A percentile compares a stretch with the other conserved stretches of the same genome.
phyloP scores from a whole-genome alignment of 345 rosid genomes.

The Angophora floribunda region DNA sequence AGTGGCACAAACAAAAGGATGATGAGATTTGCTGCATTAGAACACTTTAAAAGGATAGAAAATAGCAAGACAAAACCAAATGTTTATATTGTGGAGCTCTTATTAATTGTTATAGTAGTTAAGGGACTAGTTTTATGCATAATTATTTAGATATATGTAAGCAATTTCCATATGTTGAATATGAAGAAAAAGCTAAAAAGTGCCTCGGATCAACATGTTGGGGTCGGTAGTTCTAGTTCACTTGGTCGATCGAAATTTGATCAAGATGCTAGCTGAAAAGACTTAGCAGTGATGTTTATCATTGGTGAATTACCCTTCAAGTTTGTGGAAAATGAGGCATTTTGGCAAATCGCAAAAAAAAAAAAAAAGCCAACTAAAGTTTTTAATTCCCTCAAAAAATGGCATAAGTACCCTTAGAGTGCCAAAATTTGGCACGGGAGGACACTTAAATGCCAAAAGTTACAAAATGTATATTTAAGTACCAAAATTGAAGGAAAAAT shows the following conservation, averaged over 20 bases:
- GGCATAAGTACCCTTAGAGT: too few species aligned
- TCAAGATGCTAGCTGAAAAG: background rate
- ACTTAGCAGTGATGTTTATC: background rate
- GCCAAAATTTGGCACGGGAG: too few species aligned
- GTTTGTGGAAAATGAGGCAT: background rate
- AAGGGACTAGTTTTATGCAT: background rate
- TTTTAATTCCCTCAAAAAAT: background rate
- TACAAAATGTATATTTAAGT: too few species aligned
- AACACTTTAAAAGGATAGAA: background rate
- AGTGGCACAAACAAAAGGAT: background rate
- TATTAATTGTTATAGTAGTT: too few species aligned
- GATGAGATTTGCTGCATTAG: background rate
- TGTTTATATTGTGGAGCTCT: background rate
- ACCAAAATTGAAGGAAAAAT: too few species aligned
- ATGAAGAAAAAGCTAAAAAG: background rate
- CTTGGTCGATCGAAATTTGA: background rate
- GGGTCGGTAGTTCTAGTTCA: background rate
- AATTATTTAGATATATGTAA: background rate
- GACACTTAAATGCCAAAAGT: too few species aligned
- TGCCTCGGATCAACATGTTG: background rate
- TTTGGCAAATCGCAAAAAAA: too few species aligned
- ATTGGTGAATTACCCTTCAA: background rate
- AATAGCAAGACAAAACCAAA: background rate
- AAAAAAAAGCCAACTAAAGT: too few species aligned
- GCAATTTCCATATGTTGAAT: too few species aligned